These are phyloP conservation scores for Plantago elongata DNA, from an alignment of 257 asterid species.

Conservation along the genomic window DNA sequence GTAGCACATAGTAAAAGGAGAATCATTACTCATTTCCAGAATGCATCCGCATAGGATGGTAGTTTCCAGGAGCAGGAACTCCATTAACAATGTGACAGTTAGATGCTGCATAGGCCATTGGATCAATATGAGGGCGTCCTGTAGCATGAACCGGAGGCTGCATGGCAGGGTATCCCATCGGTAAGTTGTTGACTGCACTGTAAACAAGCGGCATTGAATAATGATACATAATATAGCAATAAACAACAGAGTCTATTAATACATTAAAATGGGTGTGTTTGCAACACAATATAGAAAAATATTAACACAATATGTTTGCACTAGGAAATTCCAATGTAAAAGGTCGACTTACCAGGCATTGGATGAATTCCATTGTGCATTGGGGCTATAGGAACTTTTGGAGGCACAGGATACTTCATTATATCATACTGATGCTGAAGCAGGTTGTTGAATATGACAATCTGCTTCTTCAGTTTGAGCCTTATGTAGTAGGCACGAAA, in stretches of 20 bases:
- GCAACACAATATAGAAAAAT: too few species aligned
- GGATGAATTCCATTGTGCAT: conserved; percentile 79
- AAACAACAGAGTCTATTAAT: background rate
- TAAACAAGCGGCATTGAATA: conserved; percentile 46
- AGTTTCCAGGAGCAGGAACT: conserved; percentile 74
- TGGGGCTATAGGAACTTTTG: conserved; percentile 80
- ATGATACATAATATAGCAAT: conserved; percentile 18
- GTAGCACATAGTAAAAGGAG: conserved; percentile 6
- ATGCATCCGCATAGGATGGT: conserved; percentile 80
- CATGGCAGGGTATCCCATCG: conserved; percentile 88
- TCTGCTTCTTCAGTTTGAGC: conserved; percentile 93
- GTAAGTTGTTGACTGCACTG: conserved; percentile 91
- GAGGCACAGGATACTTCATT: conserved; percentile 75
- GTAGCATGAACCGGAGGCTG: conserved; percentile 62
- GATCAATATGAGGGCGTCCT: conserved; percentile 76
- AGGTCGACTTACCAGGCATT: conserved; percentile 64
- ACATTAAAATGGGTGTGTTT: background rate
- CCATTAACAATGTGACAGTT: conserved; percentile 83
- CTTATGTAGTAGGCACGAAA: conserved; percentile 90
- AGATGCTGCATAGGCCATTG: conserved; percentile 60
- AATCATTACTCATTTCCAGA: conserved; percentile 73
- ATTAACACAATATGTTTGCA: background rate
- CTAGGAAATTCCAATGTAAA: background rate
- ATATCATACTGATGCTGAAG: conserved; percentile 79
- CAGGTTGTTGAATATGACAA: conserved; percentile 78